Conservation (phyloP, 2,329 filamentous ascomycete species). For the Claviceps sp. region DNA sequence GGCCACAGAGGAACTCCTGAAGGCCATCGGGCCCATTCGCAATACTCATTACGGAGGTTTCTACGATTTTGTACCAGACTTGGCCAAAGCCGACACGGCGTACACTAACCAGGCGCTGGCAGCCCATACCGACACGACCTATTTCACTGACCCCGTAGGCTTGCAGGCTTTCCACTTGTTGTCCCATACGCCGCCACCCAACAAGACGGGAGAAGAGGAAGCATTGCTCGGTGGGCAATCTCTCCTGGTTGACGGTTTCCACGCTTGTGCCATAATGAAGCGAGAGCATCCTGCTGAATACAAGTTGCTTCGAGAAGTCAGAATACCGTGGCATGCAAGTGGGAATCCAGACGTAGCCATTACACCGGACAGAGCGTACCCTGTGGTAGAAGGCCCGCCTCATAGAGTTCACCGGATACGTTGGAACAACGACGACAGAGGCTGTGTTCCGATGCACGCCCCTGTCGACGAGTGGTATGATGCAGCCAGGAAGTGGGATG, state of each 20-base stretch:
- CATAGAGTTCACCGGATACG: slow-evolving; percentile 45
- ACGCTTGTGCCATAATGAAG: slow-evolving; percentile 49
- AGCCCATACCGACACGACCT: slow-evolving; percentile 88
- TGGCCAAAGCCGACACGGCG: slow-evolving; percentile 77
- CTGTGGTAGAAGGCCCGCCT: slow-evolving; percentile 54
- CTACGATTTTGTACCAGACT: slow-evolving; percentile 77
- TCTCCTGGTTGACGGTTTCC: slow-evolving; percentile 76
- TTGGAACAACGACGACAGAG: slow-evolving; percentile 91
- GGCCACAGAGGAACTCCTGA: slow-evolving; percentile 60
- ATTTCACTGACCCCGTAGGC: slow-evolving; percentile 85
- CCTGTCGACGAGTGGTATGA: slow-evolving; percentile 57
- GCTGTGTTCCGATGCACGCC: slow-evolving; percentile 45
- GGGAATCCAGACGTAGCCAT: slow-evolving; percentile 79
- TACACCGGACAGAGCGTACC: slow-evolving; percentile 53
- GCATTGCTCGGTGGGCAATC: slow-evolving; percentile 53
- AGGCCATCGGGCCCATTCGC: slow-evolving; percentile 75
- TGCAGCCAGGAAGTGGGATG: slow-evolving; percentile 63
- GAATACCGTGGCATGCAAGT: slow-evolving; percentile 70
- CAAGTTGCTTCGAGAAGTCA: slow-evolving; percentile 37
- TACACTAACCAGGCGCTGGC: slow-evolving; percentile 77
- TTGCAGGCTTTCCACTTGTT: slow-evolving; percentile 89
- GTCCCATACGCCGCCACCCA: slow-evolving; percentile 43
- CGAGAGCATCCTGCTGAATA: slow-evolving; percentile 42
- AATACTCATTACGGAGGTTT: slow-evolving; percentile 78
- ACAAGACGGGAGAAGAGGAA: slow-evolving; percentile 18